These are phyloP conservation scores for Vitis rupestris DNA, from an alignment of 164 flowering plant genomes.

Conservation along the genomic window DNA sequence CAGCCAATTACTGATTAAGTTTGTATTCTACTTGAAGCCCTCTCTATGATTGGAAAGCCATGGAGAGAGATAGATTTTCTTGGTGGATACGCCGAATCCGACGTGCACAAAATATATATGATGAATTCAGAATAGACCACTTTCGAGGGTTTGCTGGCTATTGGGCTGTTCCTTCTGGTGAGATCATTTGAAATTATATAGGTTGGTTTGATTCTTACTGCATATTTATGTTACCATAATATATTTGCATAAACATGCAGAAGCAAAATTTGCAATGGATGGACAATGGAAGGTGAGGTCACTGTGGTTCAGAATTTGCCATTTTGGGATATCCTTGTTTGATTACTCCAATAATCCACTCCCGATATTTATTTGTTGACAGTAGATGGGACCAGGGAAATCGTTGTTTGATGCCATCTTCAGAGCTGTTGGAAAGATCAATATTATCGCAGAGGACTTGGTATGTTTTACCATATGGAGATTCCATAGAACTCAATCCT, in stretches of 20 bases:
- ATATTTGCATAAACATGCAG: conserved; percentile 42
- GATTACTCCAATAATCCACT: conserved; percentile 1
- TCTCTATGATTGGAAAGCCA: conserved; percentile 85
- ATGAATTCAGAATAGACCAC: conserved; percentile 96
- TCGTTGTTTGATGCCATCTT: conserved; percentile 82
- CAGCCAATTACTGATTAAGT: neutral
- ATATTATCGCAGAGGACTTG: conserved; percentile 94
- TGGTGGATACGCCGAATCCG: conserved; percentile 88
- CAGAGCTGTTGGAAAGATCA: conserved; percentile 69
- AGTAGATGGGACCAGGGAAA: conserved; percentile 92
- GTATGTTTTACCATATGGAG: conserved; percentile 40
- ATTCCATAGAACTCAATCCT: neutral
- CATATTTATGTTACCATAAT: neutral
- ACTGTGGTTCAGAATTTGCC: neutral
- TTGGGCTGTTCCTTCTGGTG: conserved; percentile 99
- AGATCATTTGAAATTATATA: conserved; percentile 13
- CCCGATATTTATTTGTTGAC: conserved; percentile 29
- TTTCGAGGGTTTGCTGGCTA: conserved; percentile 96
- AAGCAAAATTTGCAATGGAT: conserved; percentile 74
- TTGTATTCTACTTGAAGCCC: conserved; percentile 29
- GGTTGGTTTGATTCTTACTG: neutral
- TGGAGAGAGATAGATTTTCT: conserved; percentile 81
- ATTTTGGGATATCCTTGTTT: neutral
- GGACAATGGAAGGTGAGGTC: conserved; percentile 90
- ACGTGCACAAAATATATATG: conserved; percentile 81